phyloP scores from a whole-genome alignment of 192 early-diverging fungal genomes.

The Funneliformis mosseae region DNA sequence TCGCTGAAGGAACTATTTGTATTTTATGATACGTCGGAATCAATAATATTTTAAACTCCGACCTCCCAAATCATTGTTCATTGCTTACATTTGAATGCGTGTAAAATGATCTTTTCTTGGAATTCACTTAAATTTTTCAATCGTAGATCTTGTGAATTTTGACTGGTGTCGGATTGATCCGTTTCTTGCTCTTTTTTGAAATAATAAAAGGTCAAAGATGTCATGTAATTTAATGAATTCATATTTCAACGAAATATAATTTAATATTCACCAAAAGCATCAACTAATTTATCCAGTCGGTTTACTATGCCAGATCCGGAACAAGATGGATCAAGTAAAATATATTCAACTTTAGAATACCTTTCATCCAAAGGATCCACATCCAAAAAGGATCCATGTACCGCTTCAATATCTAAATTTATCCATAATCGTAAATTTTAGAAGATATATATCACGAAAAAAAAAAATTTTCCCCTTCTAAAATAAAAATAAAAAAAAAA shows the following conservation, averaged over 20 bases:
- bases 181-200: slow-evolving; percentile 42
- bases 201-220: slow-evolving; percentile 33
- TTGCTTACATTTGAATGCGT: slow-evolving; percentile 74
- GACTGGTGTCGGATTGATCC: slow-evolving; percentile 32
- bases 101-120: slow-evolving; percentile 76
- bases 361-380: slow-evolving; percentile 66
- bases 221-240: background rate
- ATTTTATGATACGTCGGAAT: too few species aligned
- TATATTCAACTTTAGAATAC: slow-evolving; percentile 79
- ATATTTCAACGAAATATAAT: background rate
- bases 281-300: slow-evolving; percentile 83
- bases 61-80: background rate
- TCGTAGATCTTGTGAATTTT: slow-evolving; percentile 54
- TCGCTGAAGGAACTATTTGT: slow-evolving; percentile 70
- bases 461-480: too few species aligned
- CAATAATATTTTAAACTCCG: too few species aligned
- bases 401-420: slow-evolving; percentile 66
- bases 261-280: slow-evolving; percentile 55
- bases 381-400: slow-evolving; percentile 79
- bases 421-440: too few species aligned
- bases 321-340: slow-evolving; percentile 94
- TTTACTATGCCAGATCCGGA: slow-evolving; percentile 94
- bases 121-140: slow-evolving; percentile 82
- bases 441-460: too few species aligned
- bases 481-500: background rate